Percentiles rank a stretch among this genome's conserved stretches.
Conservation (phyloP, 106 monocot genomes). For the Posidonia australis region DNA sequence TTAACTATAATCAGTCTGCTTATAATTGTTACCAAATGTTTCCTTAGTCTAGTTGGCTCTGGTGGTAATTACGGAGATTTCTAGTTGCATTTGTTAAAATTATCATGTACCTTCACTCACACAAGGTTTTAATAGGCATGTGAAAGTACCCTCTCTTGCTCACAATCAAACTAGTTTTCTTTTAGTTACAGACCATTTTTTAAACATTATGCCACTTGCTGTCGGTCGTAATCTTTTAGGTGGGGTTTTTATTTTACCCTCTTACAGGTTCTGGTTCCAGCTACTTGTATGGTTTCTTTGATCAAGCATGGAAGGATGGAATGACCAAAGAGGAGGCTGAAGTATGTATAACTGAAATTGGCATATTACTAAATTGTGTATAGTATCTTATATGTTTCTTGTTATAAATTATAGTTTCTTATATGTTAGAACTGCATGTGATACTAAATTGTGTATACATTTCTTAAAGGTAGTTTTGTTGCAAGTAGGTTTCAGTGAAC, state of each 20-base stretch:
- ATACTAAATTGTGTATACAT: not conserved
- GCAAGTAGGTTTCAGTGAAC: no score
- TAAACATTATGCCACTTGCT: not conserved
- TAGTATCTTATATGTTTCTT: no score
- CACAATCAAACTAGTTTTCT: slow-evolving; percentile 1
- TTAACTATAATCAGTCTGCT: no score
- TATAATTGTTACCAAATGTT: no score
- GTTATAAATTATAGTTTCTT: no score
- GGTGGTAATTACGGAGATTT: no score
- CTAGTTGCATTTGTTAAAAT: no score
- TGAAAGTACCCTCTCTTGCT: no score
- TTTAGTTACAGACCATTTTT: not conserved
- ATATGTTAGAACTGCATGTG: no score
- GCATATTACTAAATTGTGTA: not conserved
- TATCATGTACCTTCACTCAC: not conserved
- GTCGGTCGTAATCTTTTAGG: no score
- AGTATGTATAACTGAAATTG: slow-evolving; percentile 21
- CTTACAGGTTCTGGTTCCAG: slow-evolving; percentile 60
- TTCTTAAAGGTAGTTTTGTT: no score
- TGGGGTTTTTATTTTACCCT: not conserved
- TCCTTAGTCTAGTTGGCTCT: no score
- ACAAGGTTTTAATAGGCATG: not conserved
- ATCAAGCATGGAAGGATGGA: slow-evolving; percentile 68
- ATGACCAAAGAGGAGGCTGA: slow-evolving; percentile 73
- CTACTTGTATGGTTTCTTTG: slow-evolving; percentile 66